phyloP scores from a whole-genome alignment of 345 rosid genomes.

The Triadica sebifera region DNA sequence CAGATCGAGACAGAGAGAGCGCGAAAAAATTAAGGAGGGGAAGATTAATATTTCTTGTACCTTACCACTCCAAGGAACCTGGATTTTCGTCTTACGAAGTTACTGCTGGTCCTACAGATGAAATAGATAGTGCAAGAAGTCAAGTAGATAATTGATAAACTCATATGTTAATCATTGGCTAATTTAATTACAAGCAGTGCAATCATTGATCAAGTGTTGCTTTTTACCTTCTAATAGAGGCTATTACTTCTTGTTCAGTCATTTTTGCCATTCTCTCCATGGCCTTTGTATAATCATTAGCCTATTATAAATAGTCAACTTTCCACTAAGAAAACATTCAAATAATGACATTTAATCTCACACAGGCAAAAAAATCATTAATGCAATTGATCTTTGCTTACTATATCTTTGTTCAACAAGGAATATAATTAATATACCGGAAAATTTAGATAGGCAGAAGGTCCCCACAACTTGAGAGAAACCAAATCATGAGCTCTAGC shows the following conservation, averaged over 20 bases:
- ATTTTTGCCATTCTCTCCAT: neutral
- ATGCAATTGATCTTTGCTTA: too few species aligned
- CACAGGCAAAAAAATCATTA: neutral
- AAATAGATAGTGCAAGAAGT: too few species aligned
- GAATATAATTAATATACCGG: conserved; percentile 11
- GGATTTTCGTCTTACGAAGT: neutral
- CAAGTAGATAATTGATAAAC: too few species aligned
- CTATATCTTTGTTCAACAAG: too few species aligned
- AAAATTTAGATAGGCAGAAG: conserved; percentile 10
- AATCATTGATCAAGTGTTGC: neutral
- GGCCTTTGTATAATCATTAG: neutral
- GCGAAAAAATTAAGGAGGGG: neutral
- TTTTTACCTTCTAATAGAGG: neutral
- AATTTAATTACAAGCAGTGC: too few species aligned
- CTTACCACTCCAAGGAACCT: conserved; percentile 1
- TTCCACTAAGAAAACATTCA: neutral
- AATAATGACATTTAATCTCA: neutral
- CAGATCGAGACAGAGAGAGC: neutral
- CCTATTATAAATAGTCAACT: neutral
- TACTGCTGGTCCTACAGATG: neutral
- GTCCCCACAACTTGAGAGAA: conserved; percentile 18
- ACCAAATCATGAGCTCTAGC: conserved; percentile 30
- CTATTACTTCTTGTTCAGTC: neutral
- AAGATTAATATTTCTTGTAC: neutral
- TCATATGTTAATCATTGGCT: too few species aligned